A percentile compares a stretch with the other conserved stretches of the same genome.
phyloP scores from a whole-genome alignment of 108 stramenopile genomes.

The Mayamaea pseudoterrestris region DNA sequence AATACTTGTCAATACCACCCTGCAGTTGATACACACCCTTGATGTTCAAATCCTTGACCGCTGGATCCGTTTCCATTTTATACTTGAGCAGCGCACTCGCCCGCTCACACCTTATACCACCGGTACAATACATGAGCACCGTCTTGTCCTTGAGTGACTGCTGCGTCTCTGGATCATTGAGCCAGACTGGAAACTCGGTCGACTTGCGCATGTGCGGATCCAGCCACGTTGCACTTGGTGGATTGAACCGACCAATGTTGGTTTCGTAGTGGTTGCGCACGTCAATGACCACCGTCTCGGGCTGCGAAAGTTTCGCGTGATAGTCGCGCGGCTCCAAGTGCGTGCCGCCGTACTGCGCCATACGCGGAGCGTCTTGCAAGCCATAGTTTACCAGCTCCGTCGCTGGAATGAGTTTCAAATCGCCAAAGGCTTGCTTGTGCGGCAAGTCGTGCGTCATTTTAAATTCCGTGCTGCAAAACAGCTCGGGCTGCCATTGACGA shows the following conservation, averaged over 20 bases:
- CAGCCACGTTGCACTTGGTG: constrained; percentile 54
- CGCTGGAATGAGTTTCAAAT: constrained; percentile 36
- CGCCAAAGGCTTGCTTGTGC: constrained; percentile 35
- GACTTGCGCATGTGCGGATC: constrained; percentile 68
- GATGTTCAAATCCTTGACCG: constrained; percentile 3
- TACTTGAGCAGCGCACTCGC: constrained; percentile 64
- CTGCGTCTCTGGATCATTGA: constrained; percentile 46
- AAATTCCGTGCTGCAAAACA: constrained; percentile 61
- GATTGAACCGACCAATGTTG: constrained; percentile 50
- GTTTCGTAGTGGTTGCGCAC: constrained; percentile 72
- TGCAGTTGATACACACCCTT: constrained; percentile 63
- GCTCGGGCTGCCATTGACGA: constrained; percentile 20
- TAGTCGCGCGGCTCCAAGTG: constrained; percentile 71
- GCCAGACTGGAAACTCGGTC: constrained; percentile 66
- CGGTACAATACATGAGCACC: constrained; percentile 69
- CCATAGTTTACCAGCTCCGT: constrained; percentile 74
- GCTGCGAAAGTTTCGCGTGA: constrained; percentile 50
- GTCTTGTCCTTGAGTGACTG: constrained; percentile 54
- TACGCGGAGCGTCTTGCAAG: constrained; percentile 45
- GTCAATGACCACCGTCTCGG: constrained; percentile 71
- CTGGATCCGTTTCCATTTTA: constrained; percentile 23
- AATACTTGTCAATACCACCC: constrained; percentile 79
- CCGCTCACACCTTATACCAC: constrained; percentile 63
- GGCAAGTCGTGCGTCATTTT: constrained; percentile 62
- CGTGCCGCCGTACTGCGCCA: constrained; percentile 34